Evolutionary conservation across 1,139 yeast species (phyloP), one percentile per base, ranked within the genome.

Genomic region (Protomyces gravidus): DNA sequence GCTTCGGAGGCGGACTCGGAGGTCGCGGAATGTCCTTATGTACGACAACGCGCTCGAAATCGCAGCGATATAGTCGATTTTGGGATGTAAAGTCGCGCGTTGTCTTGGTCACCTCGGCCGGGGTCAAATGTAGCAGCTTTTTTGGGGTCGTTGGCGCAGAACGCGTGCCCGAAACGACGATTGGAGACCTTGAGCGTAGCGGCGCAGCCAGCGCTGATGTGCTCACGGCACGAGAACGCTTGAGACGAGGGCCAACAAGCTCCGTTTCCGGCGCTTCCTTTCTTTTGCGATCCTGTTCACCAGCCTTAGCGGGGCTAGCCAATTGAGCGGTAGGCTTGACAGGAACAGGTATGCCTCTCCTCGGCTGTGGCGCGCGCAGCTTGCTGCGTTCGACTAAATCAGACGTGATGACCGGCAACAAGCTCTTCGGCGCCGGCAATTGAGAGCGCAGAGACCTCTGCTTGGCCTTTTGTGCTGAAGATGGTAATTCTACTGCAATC

Each of bases 101-200:
- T 13, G 59, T 45, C 45, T 59, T 59, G 32, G 62, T 55, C 28
- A 59, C 56, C 33, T 59, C 62, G 9, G 60, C 62, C 5, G 59
- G 62, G 5, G 62, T 59, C 40, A 59, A 48, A 42, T 59, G 42
- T 30, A 50, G 42, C 46, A 59, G 46, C 9, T 53, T 47, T 23
- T 52, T 50, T 25, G 60, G 55, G n/a, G 50, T n/a, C 7, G 42
- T 23, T 11, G 56, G 56, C 9, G 55, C 32, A 7, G 55, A 23
- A 5, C 48, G 9, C 5, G 27, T 30, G 13, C 30, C 28, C 13
- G 25, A 15, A 9, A 23, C 19, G 42, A 36, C 42, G 19, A 23
- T 13, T 7, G 42, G 42, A 9, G 42, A 15, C 42, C 17, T 36
- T 1, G 42, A 36, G 28, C 36, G 46, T 19, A 36, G 26, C 6